Base-by-base conservation (phyloP, 2,329 filamentous ascomycete genomes). In the Cladosporium sphaerospermum region DNA sequence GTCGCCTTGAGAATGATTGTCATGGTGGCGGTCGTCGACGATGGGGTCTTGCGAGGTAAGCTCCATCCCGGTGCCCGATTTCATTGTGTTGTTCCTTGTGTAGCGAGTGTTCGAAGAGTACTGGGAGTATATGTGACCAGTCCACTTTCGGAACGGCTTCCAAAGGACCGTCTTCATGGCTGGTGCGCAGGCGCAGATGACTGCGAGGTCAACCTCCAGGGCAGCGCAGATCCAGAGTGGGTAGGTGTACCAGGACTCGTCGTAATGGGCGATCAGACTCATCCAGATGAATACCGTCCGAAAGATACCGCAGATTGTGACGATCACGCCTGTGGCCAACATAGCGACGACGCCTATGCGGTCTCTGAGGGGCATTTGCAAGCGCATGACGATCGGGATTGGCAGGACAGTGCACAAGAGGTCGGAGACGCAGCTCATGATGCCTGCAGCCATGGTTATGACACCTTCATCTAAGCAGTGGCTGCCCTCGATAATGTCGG, bases 141-240 rank as follows among this genome's bases (percentile, higher is more conserved):
- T 42, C 50, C 36, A 42, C 3, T 14, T 33, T 7, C 50, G 43
- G 28, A 53, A 28, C 6, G 50, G 43, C 13, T 16, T 42, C 50
- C 50, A 53, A 6, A 67, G 53, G 6, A 71, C 56, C 3, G 65
- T 62, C 44, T 69, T 69, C 45, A 68, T 62, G 2, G 68, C 63
- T 32, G 69, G 69, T 7, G 65, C 67, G 52, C 68, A 70, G 37
- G 68, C 68, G 56, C 69, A 71, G 14, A 71, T 67, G 11, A 76
- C 68, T n/a, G 71, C 73, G 6, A 76, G 55, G 54, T 76, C 72
- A 8, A 75, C 71, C 57, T 76, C 74, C 2, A 76, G 68, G 0
- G 71, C 69, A 4, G 73, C 72, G 40, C 67, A 67, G 14, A 76
- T 75, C 71, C 73, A 76, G 0, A 76, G 61, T 4, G 71, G 71